Conservation (phyloP, 2,329 filamentous ascomycete genomes). For the Fusarium verrucosum region DNA sequence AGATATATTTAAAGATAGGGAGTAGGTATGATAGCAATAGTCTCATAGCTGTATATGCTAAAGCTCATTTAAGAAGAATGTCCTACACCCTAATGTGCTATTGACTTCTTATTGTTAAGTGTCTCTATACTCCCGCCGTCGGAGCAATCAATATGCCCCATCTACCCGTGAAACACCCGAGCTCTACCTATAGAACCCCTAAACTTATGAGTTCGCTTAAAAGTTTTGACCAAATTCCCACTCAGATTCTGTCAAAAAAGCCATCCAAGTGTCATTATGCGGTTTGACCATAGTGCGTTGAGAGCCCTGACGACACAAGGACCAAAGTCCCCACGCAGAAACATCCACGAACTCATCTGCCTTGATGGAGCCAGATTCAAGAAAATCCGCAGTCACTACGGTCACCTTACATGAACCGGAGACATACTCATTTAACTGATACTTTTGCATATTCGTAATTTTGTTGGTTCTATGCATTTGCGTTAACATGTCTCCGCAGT, state of each 20-base stretch:
- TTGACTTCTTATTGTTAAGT: too few species aligned
- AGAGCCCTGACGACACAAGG: neutral
- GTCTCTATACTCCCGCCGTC: neutral
- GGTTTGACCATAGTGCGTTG: constrained; percentile 1
- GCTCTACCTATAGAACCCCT: neutral
- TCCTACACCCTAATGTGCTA: too few species aligned
- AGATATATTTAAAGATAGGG: too few species aligned
- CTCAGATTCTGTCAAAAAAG: neutral
- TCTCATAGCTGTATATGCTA: too few species aligned
- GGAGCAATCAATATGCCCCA: neutral
- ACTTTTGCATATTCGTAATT: neutral
- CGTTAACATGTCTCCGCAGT: neutral
- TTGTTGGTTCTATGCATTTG: too few species aligned
- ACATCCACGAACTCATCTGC: neutral
- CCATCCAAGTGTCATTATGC: neutral
- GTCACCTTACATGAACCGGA: neutral
- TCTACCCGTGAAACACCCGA: neutral
- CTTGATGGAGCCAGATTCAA: neutral
- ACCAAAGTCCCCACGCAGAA: neutral
- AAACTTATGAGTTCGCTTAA: neutral
- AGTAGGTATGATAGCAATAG: too few species aligned
- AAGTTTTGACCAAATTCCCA: neutral
- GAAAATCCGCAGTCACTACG: fast-evolving
- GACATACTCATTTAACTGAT: neutral
- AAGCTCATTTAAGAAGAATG: too few species aligned